Conservation (phyloP, 2,329 filamentous ascomycete species). For the Fusarium sp. region DNA sequence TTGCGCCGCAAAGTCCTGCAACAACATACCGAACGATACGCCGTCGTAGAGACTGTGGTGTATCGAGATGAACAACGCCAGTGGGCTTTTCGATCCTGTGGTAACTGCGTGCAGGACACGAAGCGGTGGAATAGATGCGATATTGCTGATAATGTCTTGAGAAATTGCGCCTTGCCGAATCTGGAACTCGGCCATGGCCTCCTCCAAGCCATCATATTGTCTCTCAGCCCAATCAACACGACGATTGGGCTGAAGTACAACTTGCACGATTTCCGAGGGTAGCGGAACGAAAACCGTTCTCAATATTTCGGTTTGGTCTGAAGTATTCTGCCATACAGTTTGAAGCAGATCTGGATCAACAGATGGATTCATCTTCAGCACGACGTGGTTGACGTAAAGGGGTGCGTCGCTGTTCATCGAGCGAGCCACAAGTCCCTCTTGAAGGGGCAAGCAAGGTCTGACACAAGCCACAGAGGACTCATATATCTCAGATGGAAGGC, state of each 20-base stretch:
- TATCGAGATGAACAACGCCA: neutral
- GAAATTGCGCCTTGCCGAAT: neutral
- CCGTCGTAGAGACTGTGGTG: neutral
- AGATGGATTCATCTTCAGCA: neutral
- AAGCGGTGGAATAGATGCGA: neutral
- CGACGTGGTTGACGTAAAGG: neutral
- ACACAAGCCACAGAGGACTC: neutral
- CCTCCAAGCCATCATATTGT: neutral
- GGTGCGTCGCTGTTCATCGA: neutral
- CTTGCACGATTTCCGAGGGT: neutral
- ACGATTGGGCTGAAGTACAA: neutral
- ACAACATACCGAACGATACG: neutral
- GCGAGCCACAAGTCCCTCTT: neutral
- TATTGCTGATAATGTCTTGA: neutral
- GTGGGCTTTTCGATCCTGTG: neutral
- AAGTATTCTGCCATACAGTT: neutral
- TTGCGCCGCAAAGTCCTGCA: neutral
- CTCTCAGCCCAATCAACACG: neutral
- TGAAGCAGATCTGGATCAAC: neutral
- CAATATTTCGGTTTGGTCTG: neutral
- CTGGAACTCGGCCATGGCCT: neutral
- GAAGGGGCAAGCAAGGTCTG: neutral
- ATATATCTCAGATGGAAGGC: neutral
- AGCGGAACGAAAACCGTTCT: neutral
- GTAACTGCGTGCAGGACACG: neutral